phyloP scores from a whole-genome alignment of 2,329 filamentous ascomycete species.

The Aspergillus uvarum region DNA sequence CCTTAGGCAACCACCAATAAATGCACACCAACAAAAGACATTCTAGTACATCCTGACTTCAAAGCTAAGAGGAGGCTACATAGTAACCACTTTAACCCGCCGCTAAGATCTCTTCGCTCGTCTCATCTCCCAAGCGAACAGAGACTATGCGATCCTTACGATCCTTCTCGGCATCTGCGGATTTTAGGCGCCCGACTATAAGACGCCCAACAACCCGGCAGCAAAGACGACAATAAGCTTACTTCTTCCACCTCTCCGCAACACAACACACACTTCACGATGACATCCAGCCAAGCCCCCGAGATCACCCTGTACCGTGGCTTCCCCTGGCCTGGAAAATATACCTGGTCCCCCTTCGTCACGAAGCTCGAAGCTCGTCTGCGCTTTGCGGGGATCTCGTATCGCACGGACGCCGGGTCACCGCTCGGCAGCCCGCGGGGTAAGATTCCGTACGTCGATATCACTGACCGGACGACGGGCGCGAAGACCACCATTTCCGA shows the following conservation, averaged over 20 bases:
- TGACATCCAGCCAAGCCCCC: neutral
- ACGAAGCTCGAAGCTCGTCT: constrained; percentile 63
- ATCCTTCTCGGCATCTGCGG: neutral
- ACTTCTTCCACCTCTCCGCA: neutral
- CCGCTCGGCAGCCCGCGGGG: constrained; percentile 51
- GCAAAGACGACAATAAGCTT: neutral
- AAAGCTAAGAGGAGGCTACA: neutral
- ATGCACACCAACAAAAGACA: neutral
- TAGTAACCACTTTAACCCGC: neutral
- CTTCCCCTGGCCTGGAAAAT: constrained; percentile 39
- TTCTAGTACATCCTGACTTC: neutral
- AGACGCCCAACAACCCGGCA: neutral
- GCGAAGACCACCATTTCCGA: constrained; percentile 45
- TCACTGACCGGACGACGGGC: constrained; percentile 15
- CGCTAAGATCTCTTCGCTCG: neutral
- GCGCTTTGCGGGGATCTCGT: constrained; percentile 53
- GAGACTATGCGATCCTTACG: neutral
- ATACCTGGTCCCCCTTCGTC: constrained; percentile 63
- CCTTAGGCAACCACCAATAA: neutral
- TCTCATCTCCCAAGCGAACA: neutral
- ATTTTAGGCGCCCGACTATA: neutral
- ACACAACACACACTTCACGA: neutral
- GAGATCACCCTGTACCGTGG: constrained; percentile 52
- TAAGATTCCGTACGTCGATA: constrained; percentile 60
- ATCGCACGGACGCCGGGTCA: constrained; percentile 49